Conservation (phyloP, 1,139 yeast species). For the Martiniozyma asiatica region DNA sequence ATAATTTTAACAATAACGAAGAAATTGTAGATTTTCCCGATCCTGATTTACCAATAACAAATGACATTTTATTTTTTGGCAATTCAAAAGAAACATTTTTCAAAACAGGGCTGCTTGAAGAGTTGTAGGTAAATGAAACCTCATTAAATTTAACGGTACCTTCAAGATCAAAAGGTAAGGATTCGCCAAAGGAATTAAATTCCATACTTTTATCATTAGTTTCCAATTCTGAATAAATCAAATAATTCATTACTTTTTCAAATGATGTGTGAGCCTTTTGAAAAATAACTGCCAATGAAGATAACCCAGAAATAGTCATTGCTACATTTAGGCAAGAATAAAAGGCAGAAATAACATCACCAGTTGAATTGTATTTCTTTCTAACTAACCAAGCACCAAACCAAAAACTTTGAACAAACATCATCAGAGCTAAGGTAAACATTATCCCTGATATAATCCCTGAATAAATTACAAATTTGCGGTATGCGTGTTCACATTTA, state of each 20-base stretch:
- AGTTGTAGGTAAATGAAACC: constrained; percentile 51
- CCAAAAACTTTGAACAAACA: constrained; percentile 90
- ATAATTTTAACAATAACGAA: constrained; percentile 48
- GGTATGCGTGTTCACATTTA: constrained; percentile 36
- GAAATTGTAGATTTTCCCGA: constrained; percentile 84
- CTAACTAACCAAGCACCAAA: constrained; percentile 64
- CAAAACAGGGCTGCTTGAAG: constrained; percentile 32
- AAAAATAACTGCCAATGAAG: constrained; percentile 42
- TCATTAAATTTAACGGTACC: constrained; percentile 41
- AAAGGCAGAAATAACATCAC: constrained; percentile 70
- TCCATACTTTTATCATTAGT: constrained; percentile 10
- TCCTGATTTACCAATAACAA: constrained; percentile 76
- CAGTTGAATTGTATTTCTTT: constrained; percentile 36
- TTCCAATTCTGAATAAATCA: constrained; percentile 8
- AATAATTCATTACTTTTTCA: constrained; percentile 25
- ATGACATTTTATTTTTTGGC: constrained; percentile 37
- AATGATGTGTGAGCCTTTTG: constrained; percentile 59
- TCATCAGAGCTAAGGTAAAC: constrained; percentile 45
- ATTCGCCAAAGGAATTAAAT: constrained; percentile 8
- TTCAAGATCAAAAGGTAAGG: constrained; percentile 11
- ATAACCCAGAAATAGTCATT: constrained; percentile 37
- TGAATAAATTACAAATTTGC: constrained; percentile 34
- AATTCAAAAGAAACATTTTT: constrained; percentile 34
- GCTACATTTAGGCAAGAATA: constrained; percentile 69
- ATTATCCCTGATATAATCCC: constrained; percentile 48